Conservation (phyloP, 192 early-diverging fungal genomes). For the Coemansia sp. region DNA sequence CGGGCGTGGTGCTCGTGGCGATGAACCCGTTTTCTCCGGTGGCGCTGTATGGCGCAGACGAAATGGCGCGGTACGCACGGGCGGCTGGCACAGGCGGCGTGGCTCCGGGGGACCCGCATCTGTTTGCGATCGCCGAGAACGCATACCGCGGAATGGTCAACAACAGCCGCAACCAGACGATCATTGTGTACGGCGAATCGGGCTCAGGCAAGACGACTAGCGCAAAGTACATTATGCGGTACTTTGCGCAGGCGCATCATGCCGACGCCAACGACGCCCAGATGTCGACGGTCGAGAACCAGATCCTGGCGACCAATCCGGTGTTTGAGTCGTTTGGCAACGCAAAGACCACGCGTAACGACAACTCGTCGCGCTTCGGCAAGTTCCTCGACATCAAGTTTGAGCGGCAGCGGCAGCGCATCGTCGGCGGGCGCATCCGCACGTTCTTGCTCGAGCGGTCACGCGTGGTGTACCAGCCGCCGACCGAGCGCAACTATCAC, state of each 20-base stretch:
- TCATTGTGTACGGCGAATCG: constrained; percentile 96
- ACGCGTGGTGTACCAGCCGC: constrained; percentile 66
- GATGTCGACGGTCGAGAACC: constrained; percentile 51
- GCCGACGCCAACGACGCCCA: constrained; percentile 52
- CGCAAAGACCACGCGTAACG: constrained; percentile 71
- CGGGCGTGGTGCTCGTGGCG: constrained; percentile 96
- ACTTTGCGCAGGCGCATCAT: constrained; percentile 85
- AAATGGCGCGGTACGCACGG: constrained; percentile 86
- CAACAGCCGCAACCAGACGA: constrained; percentile 92
- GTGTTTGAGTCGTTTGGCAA: constrained; percentile 90
- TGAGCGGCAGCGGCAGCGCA: constrained; percentile 70
- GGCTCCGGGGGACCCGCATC: constrained; percentile 79
- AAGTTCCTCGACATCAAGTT: constrained; percentile 88
- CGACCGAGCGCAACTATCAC: constrained; percentile 87
- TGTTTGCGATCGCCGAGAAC: constrained; percentile 99
- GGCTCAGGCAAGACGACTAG: constrained; percentile 97
- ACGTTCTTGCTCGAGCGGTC: constrained; percentile 86
- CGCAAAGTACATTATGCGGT: constrained; percentile 98
- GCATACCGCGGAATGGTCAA: constrained; percentile 94
- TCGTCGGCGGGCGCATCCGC: constrained; percentile 83
- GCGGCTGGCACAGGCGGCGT: constrained; percentile 55
- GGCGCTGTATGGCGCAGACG: constrained; percentile 80
- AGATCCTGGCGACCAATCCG: constrained; percentile 69
- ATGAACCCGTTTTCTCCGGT: constrained; percentile 93
- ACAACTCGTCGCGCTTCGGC: constrained; percentile 86